Conservation (phyloP, 2,329 filamentous ascomycete genomes). For the Hymenotorrendiella dingleyae region DNA sequence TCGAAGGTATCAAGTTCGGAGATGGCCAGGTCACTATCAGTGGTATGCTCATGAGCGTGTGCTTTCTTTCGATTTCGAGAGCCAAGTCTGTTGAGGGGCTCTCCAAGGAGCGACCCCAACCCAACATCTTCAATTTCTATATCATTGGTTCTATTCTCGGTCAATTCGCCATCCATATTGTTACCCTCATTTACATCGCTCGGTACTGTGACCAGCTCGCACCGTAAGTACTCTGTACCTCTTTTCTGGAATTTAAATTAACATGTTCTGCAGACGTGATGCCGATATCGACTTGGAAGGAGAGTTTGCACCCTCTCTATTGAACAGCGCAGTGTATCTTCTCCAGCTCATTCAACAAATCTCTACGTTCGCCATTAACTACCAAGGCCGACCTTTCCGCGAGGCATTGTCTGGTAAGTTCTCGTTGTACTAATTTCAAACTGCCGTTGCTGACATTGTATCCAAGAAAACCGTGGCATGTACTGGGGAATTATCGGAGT, state of each 20-base stretch:
- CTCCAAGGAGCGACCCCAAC: conserved; percentile 94
- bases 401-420: conserved; percentile 69
- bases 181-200: conserved; percentile 88
- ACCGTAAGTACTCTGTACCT: conserved; percentile 55
- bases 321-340: conserved; percentile 96
- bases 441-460: conserved; percentile 11
- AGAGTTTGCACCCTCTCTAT: conserved; percentile 85
- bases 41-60: conserved; percentile 99
- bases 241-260: conserved; percentile 13
- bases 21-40: conserved; percentile 98
- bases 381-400: conserved; percentile 95
- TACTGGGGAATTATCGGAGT: conserved; percentile 94
- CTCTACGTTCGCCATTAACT: conserved; percentile 98
- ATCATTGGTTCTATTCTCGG: conserved; percentile 97
- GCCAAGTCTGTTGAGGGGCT: conserved; percentile 92
- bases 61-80: conserved; percentile 97
- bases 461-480: conserved; percentile 74
- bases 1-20: conserved; percentile 98
- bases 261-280: conserved; percentile 38
- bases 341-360: conserved; percentile 98
- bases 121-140: conserved; percentile 98
- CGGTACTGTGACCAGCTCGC: conserved; percentile 80
- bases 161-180: conserved; percentile 94
- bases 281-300: conserved; percentile 81
- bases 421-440: too few species aligned